Evolutionary conservation across 2,329 filamentous ascomycete species (phyloP), one percentile per base, ranked within the genome.

Genomic region (Fusarium sp.): DNA sequence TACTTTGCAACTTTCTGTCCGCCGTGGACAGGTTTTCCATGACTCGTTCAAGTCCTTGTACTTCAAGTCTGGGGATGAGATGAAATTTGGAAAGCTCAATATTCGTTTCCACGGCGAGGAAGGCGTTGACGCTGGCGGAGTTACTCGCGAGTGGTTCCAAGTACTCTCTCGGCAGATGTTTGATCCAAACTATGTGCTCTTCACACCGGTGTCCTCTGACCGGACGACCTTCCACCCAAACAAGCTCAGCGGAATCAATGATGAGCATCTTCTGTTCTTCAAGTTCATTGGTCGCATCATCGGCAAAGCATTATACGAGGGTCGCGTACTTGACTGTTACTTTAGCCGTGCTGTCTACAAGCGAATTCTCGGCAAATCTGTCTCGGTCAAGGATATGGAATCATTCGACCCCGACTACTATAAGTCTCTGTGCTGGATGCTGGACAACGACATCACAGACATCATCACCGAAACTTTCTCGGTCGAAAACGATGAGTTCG

Each of bases 281-380:
- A 98, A 98, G 82, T 99, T 99, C 84, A 98, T 99, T 79, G 96
- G 96, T 47, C 94, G 96, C 56, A 95, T 99, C 83, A 99, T 99
- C 77, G 97, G 96, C 79, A 99, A 99, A 84, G 96, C 96, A 42
- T 88, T 99, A 55, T 99, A 98, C 82, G 97, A 99, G 85, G 94
- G 94, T 51, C 93, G 96, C 64, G 91, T 99, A 41, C 91, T 99
- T 36, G 96, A 99, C 83, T 99, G 96, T 83, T 97, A 98, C 87
- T 99, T 99, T 86, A 98, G 96, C 84, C 92, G 96, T 80, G 97
- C 97, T 20, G 96, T 99, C 58, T 99, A 99, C 88, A 98, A 98
- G 86, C 93, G 94, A 76, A 98, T 99, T 74, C 90, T 99, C 35
- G 94, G 96, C 81, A 97, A 97, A 82, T 91, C 94, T 8, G 96